Conservation (phyloP, 129 eudicot genomes). For the Flaveria bidentis region DNA sequence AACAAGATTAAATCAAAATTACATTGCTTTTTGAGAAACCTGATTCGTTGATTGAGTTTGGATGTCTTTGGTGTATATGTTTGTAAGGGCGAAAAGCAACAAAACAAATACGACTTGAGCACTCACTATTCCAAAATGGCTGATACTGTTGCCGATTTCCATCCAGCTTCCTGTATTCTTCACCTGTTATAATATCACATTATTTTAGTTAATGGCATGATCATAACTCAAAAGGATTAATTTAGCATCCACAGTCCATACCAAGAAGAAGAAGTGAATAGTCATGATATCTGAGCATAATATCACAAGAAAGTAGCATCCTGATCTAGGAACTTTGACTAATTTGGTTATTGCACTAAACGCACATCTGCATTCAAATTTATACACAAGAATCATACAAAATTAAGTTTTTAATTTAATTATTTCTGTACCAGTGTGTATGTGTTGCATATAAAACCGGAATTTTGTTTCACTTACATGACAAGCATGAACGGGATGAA, state of each 20-base stretch:
- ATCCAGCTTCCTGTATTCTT: slow-evolving; percentile 98
- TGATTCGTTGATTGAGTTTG: slow-evolving; percentile 50
- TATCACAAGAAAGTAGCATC: slow-evolving; percentile 92
- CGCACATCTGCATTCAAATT: slow-evolving; percentile 67
- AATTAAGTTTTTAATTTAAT: background rate
- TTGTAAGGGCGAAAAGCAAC: slow-evolving; percentile 82
- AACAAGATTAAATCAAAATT: slow-evolving; percentile 27
- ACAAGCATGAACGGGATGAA: slow-evolving; percentile 93
- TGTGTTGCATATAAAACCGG: background rate
- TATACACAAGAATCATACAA: background rate
- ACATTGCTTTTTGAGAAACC: slow-evolving; percentile 53
- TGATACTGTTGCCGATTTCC: slow-evolving; percentile 99
- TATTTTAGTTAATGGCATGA: slow-evolving; percentile 16
- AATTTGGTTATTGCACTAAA: slow-evolving; percentile 91
- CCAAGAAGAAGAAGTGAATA: slow-evolving; percentile 97
- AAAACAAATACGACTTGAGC: slow-evolving; percentile 98
- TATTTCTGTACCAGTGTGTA: background rate
- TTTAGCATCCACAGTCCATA: slow-evolving; percentile 42
- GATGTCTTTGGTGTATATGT: slow-evolving; percentile 75
- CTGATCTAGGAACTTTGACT: slow-evolving; percentile 71
- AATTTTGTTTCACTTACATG: slow-evolving; percentile 61
- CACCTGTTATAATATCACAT: slow-evolving; percentile 47
- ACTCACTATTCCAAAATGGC: slow-evolving; percentile 98
- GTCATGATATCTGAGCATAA: slow-evolving; percentile 96
- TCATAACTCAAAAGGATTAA: background rate